These are phyloP conservation scores for Berberis thunbergii DNA, from an alignment of 164 flowering plant genomes.

Conservation along the genomic window DNA sequence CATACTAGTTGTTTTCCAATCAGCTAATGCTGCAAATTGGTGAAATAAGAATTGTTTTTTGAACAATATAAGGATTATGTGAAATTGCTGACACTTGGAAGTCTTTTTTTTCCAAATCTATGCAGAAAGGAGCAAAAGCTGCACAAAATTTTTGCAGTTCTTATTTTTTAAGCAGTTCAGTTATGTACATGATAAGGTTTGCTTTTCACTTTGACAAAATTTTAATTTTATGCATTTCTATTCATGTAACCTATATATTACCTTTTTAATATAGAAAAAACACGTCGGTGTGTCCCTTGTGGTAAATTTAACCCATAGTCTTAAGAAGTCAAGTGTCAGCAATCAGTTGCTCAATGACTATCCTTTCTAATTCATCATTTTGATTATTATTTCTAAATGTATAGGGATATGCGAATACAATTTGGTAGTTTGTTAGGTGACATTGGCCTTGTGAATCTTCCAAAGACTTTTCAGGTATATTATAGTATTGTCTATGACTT, in stretches of 20 bases:
- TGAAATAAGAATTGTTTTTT: background rate
- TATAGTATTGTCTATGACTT: background rate
- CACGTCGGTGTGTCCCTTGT: too few relatives aligned
- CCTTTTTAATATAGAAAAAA: too few relatives aligned
- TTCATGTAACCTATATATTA: too few relatives aligned
- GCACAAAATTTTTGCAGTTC: slow-evolving; percentile 68
- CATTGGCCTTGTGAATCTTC: slow-evolving; percentile 67
- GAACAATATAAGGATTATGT: background rate
- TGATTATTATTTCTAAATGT: background rate
- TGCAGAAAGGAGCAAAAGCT: slow-evolving; percentile 75
- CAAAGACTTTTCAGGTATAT: slow-evolving; percentile 23
- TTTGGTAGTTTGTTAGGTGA: slow-evolving; percentile 80
- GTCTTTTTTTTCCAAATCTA: slow-evolving; percentile 9
- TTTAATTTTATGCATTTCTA: background rate
- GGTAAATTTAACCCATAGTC: too few relatives aligned
- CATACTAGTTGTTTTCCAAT: background rate
- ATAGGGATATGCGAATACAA: slow-evolving; percentile 86
- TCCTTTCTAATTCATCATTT: background rate
- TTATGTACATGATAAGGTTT: slow-evolving; percentile 88
- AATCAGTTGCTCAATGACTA: background rate
- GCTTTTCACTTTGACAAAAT: background rate
- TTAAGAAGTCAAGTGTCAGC: too few relatives aligned
- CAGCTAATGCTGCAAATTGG: background rate
- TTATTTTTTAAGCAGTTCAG: slow-evolving; percentile 72
- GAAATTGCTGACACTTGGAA: background rate